Base-by-base conservation (phyloP, 345 rosid species). In the Salix dunnii region DNA sequence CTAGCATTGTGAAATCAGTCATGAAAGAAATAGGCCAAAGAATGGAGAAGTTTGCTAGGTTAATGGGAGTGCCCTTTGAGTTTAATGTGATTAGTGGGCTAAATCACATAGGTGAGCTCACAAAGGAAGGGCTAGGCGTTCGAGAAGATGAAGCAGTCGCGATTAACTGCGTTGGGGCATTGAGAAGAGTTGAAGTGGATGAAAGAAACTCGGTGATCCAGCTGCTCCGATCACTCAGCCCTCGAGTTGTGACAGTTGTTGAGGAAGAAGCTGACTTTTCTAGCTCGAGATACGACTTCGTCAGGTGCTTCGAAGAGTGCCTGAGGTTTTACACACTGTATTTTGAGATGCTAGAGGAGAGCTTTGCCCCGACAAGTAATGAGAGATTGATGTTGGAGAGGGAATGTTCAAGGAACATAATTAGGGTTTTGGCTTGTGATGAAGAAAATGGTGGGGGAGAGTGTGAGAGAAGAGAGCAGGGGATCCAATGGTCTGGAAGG, bases 21-120 rank as follows among this genome's bases (percentile, higher is more conserved):
- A 90, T 90, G 90, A 87, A 86, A 76, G 92, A 91, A 74, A 85
- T 91, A 30, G 85, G 93, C 40, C 92, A 87, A 77, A 84, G 93
- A 73, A 90, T 91, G 96, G 92, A 91, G 87, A 91, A 88, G 63
- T 91, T 91, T 42, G 96, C 96, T n/a, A 84, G 93, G 84, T 77
- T 91, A 67, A 91, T 91, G 96, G 93, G 93, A 1, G 96, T 91
- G 12, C 96, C 96, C 71, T 91, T 91, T 46, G 91, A 89, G 76
- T 80, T 91, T 31, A 82, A 83, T 61, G 90, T 90, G 36, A 82
- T 88, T n/a, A 84, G 83, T 28, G 89, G 83, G 55, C 62, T 83
- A 28, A 86, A 82, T 67, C 79, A 77, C 46, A 61, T 88, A 62
- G 78, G 72, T 10, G 89, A 88, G 72, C 88, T 91, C 77, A 84